A percentile compares a stretch with the other conserved stretches of the same genome.
Conservation (phyloP, 2,329 filamentous ascomycete genomes). For the Thielaviopsis punctulata region DNA sequence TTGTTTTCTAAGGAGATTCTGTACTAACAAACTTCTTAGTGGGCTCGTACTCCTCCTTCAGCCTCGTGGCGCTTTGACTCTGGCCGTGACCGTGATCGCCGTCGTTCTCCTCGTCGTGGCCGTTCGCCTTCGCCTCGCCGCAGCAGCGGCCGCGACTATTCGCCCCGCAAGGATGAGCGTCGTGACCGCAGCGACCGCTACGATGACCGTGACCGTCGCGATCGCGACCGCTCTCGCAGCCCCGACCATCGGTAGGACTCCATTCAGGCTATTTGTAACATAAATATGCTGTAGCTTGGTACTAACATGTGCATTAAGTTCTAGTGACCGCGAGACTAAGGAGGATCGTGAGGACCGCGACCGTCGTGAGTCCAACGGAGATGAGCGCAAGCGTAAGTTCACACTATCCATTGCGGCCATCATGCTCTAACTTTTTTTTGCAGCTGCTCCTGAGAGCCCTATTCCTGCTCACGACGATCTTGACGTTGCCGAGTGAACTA, state of each 20-base stretch:
- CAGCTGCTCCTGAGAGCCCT: conserved; percentile 46
- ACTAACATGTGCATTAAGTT: conserved; percentile 18
- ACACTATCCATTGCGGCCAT: conserved; percentile 1
- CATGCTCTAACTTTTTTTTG: not conserved
- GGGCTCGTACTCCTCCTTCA: conserved; percentile 93
- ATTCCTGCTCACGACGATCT: conserved; percentile 81
- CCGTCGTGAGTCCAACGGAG: conserved; percentile 66
- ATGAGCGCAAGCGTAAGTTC: conserved; percentile 70
- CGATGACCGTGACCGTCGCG: conserved; percentile 57
- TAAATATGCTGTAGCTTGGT: not conserved
- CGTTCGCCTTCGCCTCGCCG: conserved; percentile 65
- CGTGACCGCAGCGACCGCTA: conserved; percentile 58
- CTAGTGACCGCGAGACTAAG: conserved; percentile 36
- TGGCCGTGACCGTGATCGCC: conserved; percentile 58
- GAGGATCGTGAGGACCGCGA: conserved; percentile 57
- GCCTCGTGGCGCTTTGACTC: conserved; percentile 98
- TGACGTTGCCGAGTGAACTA: conserved; percentile 66
- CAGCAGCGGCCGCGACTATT: conserved; percentile 61
- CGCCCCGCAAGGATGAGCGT: conserved; percentile 76
- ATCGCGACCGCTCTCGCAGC: conserved; percentile 57
- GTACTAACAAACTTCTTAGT: conserved; percentile 35
- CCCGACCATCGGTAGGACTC: conserved; percentile 40
- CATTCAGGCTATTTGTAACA: not conserved
- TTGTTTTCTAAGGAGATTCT: not conserved
- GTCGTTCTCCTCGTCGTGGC: conserved; percentile 45